Percentiles rank a stretch among this genome's conserved stretches.
Evolutionary conservation across 1,284 basidiomycete species (phyloP).

Genomic region (Sparassis latifolia): DNA sequence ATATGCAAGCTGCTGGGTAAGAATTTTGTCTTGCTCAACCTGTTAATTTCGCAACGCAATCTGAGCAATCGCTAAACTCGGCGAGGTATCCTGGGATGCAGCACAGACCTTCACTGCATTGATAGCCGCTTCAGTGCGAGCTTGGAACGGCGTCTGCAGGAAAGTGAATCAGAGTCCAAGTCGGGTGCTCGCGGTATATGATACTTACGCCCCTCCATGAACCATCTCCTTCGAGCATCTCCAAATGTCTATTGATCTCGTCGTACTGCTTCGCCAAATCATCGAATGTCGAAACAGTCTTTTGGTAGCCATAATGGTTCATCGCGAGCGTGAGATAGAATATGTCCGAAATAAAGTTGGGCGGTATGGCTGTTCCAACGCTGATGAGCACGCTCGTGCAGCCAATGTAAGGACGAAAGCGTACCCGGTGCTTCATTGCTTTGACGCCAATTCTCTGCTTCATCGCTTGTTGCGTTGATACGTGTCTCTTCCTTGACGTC

Average conservation of each 20-base stretch:
- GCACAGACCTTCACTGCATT: conserved; percentile 61
- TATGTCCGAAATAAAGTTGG: conserved; percentile 94
- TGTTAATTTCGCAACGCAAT: conserved; percentile 20
- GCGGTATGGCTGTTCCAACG: conserved; percentile 31
- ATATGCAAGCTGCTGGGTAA: conserved; percentile 70
- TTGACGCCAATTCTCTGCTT: conserved; percentile 69
- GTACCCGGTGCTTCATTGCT: conserved; percentile 34
- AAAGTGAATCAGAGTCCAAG: background rate
- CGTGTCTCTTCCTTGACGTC: conserved; percentile 84
- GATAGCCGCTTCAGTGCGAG: conserved; percentile 62
- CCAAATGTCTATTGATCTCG: conserved; percentile 75
- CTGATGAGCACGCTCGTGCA: background rate
- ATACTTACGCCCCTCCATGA: conserved; percentile 72
- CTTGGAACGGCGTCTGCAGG: conserved; percentile 58
- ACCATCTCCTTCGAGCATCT: conserved; percentile 70
- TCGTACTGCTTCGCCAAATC: conserved; percentile 68
- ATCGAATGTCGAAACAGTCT: conserved; percentile 71
- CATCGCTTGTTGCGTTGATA: conserved; percentile 84
- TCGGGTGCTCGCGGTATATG: no score
- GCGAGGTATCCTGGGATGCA: background rate
- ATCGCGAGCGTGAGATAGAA: conserved; percentile 86
- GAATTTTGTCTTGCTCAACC: conserved; percentile 65
- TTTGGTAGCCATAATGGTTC: conserved; percentile 82
- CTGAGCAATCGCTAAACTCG: no score
- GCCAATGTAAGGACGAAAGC: no score